phyloP scores from a whole-genome alignment of 495 filamentous ascomycete species.

The Geoglossum glabrum region DNA sequence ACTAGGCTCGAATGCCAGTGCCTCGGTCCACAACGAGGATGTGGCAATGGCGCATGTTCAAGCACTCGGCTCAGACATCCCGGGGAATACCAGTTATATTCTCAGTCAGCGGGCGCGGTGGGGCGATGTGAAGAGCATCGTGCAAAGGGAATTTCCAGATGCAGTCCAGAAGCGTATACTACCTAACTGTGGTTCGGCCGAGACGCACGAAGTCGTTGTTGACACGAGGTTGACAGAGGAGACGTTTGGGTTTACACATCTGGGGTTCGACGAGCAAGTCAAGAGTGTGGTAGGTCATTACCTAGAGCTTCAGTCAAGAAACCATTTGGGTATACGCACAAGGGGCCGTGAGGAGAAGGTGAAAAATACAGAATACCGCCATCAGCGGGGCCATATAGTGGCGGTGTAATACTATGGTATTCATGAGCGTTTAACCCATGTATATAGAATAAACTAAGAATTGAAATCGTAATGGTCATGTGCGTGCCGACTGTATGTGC shows the following conservation, averaged over 20 bases:
- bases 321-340: not conserved
- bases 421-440: too few species aligned
- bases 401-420: too few species aligned
- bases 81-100: conserved; percentile 22
- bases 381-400: too few species aligned
- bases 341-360: not conserved
- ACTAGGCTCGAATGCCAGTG: conserved; percentile 15
- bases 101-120: conserved; percentile 17
- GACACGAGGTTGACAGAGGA: conserved; percentile 24
- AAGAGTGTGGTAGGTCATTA: conserved; percentile 21
- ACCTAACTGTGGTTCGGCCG: conserved; percentile 19
- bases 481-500: too few species aligned
- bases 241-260: conserved; percentile 27
- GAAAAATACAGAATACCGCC: not conserved
- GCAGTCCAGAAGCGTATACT: conserved; percentile 21
- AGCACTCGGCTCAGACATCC: conserved; percentile 20
- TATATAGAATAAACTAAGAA: too few species aligned
- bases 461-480: too few species aligned
- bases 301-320: conserved; percentile 12
- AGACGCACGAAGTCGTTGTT: conserved; percentile 18
- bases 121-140: conserved; percentile 25
- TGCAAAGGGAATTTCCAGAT: conserved; percentile 20
- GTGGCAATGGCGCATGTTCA: conserved; percentile 23
- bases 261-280: conserved; percentile 27
- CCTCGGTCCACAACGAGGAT: conserved; percentile 24